phyloP scores from a whole-genome alignment of 139 green algal genomes.

The Ettlia oleoabundans region DNA sequence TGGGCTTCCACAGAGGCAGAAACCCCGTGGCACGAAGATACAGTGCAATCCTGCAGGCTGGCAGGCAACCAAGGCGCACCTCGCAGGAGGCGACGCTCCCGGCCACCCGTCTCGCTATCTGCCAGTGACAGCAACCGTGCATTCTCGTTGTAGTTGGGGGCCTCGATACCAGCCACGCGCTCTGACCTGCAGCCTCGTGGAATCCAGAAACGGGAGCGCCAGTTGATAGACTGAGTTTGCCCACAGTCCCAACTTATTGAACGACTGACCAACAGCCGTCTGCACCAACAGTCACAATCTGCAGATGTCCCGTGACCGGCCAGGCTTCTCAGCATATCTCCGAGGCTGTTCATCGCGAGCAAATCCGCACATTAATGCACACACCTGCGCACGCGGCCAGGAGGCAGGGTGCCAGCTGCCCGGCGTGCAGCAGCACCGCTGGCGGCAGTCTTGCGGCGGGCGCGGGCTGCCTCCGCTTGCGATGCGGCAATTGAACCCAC shows the following conservation, averaged over 20 bases:
- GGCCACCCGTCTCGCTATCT: neutral
- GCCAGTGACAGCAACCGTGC: slow-evolving; percentile 27
- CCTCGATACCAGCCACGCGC: slow-evolving; percentile 37
- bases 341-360: too few relatives aligned
- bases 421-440: neutral
- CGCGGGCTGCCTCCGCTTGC: neutral
- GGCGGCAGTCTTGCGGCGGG: neutral
- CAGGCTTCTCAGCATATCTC: neutral
- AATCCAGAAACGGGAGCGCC: neutral
- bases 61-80: slow-evolving; percentile 3
- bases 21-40: too few relatives aligned
- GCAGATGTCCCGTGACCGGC: neutral
- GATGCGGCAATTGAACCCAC: neutral
- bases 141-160: slow-evolving; percentile 49
- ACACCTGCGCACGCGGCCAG: slow-evolving; percentile 8
- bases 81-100: slow-evolving; percentile 27
- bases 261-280: neutral
- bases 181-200: neutral
- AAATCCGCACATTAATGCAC: neutral
- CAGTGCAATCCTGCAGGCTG: too few relatives aligned
- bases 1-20: too few relatives aligned
- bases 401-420: neutral
- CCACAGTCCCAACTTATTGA: too few relatives aligned
- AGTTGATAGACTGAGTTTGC: neutral
- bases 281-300: neutral